Conservation (phyloP, 257 asterid species). For the Striga asiatica region DNA sequence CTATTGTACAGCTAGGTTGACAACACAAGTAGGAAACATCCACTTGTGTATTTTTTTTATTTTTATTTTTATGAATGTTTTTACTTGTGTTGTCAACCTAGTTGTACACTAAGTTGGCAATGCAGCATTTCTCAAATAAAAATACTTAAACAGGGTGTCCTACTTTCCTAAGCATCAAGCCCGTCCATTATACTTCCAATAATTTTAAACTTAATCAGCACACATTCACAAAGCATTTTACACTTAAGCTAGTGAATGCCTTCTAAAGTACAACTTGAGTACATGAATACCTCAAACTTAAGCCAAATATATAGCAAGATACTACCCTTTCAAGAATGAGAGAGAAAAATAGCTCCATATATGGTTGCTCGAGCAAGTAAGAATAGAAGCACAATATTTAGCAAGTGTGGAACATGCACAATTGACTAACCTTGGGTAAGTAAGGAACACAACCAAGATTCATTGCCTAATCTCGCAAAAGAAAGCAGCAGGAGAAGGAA, state of each 20-base stretch:
- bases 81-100: no score
- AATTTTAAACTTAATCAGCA: background rate
- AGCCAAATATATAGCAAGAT: background rate
- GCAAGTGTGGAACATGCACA: constrained; percentile 8
- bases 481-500: no score
- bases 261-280: background rate
- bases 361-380: no score
- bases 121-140: no score
- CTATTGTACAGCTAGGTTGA: no score
- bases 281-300: background rate
- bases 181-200: background rate
- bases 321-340: background rate
- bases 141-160: no score
- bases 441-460: constrained; percentile 98
- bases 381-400: background rate
- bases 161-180: no score
- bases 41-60: no score
- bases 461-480: constrained; percentile 72
- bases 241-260: background rate
- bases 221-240: background rate
- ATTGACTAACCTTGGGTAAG: constrained; percentile 86
- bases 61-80: no score
- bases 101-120: no score
- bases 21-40: no score
- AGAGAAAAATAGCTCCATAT: no score